Conservation (phyloP, 768 basidiomycete genomes). For the Lentinula lateritia region DNA sequence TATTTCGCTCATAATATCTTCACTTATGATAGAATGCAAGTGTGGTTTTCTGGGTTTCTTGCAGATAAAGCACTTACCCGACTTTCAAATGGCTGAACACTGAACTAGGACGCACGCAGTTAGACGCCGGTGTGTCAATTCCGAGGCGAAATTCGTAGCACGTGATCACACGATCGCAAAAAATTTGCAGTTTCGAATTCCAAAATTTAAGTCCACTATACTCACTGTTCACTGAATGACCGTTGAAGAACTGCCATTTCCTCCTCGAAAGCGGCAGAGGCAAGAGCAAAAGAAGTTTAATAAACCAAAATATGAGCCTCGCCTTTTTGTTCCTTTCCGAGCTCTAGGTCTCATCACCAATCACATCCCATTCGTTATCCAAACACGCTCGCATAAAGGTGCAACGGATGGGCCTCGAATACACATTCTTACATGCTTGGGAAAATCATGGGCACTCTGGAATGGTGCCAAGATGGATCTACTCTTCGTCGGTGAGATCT, state of each 20-base stretch:
- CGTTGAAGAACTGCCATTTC: conserved; percentile 19
- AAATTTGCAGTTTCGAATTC: not conserved
- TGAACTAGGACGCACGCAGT: too few species aligned
- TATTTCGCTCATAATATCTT: too few species aligned
- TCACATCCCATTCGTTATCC: conserved; percentile 82
- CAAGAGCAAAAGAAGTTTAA: conserved; percentile 22
- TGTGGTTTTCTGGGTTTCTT: too few species aligned
- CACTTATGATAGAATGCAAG: too few species aligned
- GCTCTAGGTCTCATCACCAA: conserved; percentile 95
- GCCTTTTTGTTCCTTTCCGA: conserved; percentile 89
- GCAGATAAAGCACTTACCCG: too few species aligned
- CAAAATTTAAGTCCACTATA: not conserved
- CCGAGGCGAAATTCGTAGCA: not conserved
- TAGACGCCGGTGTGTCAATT: too few species aligned
- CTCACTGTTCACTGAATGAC: not conserved
- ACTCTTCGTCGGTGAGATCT: conserved; percentile 84
- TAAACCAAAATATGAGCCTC: conserved; percentile 27
- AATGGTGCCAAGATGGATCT: conserved; percentile 90
- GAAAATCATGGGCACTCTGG: conserved; percentile 92
- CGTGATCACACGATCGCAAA: not conserved
- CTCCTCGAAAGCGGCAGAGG: conserved; percentile 49
- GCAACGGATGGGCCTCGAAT: conserved; percentile 79
- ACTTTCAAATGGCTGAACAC: too few species aligned
- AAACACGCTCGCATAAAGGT: conserved; percentile 80
- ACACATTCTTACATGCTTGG: conserved; percentile 82